Conservation (phyloP, 2,329 filamentous ascomycete species). For the Thelonectria blattea region DNA sequence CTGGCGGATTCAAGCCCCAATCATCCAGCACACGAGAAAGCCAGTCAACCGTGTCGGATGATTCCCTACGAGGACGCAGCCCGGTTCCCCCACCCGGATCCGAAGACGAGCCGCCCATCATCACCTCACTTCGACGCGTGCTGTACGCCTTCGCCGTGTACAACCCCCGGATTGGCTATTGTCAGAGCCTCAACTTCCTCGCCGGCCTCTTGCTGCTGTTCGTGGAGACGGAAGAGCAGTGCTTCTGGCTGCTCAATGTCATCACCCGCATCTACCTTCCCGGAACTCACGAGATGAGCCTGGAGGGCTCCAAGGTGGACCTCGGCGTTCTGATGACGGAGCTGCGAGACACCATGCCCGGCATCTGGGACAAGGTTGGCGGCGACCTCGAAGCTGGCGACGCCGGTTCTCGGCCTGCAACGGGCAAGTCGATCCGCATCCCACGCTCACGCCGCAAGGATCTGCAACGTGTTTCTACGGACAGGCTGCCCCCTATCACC, state of each 20-base stretch:
- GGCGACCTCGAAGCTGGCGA: constrained; percentile 68
- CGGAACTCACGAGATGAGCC: constrained; percentile 86
- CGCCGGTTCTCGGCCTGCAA: constrained; percentile 46
- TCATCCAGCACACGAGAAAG: constrained; percentile 43
- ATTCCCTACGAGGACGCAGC: constrained; percentile 43
- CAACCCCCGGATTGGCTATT: constrained; percentile 92
- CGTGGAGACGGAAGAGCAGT: constrained; percentile 84
- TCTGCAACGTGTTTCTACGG: constrained; percentile 48
- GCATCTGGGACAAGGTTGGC: constrained; percentile 87
- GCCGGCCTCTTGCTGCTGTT: constrained; percentile 90
- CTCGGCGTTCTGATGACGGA: constrained; percentile 90
- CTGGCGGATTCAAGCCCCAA: constrained; percentile 41
- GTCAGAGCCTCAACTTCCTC: constrained; percentile 94
- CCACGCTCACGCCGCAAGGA: constrained; percentile 48
- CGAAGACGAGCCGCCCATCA: constrained; percentile 73
- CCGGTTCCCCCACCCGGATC: constrained; percentile 42
- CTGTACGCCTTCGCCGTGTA: constrained; percentile 89
- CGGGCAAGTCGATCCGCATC: constrained; percentile 44
- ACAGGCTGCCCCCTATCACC: constrained; percentile 83
- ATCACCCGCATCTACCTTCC: constrained; percentile 88
- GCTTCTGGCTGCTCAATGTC: constrained; percentile 91
- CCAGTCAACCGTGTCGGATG: constrained; percentile 45
- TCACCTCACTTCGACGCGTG: constrained; percentile 82
- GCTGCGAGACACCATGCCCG: constrained; percentile 81
- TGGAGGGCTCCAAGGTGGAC: constrained; percentile 93